Evolutionary conservation across 2,329 filamentous ascomycete species (phyloP).

Genomic region (Nemania bipapillata): DNA sequence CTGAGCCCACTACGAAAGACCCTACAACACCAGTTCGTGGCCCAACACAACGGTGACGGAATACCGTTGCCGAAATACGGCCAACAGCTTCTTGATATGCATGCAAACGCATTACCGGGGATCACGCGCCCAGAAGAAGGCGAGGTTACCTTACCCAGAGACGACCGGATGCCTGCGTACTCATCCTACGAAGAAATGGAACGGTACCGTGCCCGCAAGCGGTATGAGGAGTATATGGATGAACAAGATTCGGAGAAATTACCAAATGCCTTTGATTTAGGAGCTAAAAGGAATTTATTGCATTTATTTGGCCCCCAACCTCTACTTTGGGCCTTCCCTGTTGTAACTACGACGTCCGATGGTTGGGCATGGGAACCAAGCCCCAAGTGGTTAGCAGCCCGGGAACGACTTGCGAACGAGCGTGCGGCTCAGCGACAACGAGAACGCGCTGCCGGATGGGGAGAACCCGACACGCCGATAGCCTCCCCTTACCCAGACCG

Average conservation of each 20-base stretch:
- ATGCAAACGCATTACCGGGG: slow-evolving; percentile 82
- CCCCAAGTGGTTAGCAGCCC: slow-evolving; percentile 77
- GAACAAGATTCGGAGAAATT: slow-evolving; percentile 88
- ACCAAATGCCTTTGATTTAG: slow-evolving; percentile 93
- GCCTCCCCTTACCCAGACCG: slow-evolving; percentile 42
- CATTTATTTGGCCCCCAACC: slow-evolving; percentile 83
- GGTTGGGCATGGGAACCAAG: slow-evolving; percentile 95
- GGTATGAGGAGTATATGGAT: slow-evolving; percentile 80
- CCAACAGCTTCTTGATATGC: slow-evolving; percentile 81
- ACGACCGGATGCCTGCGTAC: slow-evolving; percentile 54
- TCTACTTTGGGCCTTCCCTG: slow-evolving; percentile 79
- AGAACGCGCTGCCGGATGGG: slow-evolving; percentile 76
- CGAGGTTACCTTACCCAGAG: slow-evolving; percentile 63
- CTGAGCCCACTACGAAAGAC: slow-evolving; percentile 79
- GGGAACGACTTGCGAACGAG: slow-evolving; percentile 69
- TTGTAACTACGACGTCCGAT: slow-evolving; percentile 87
- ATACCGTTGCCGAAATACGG: slow-evolving; percentile 68
- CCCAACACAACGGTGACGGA: slow-evolving; percentile 64
- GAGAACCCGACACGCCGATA: slow-evolving; percentile 53
- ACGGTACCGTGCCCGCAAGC: slow-evolving; percentile 63
- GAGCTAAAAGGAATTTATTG: slow-evolving; percentile 78
- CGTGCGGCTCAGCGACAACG: slow-evolving; percentile 69
- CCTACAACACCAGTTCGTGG: slow-evolving; percentile 71
- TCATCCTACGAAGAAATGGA: slow-evolving; percentile 67
- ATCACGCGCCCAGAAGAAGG: slow-evolving; percentile 85